A percentile compares a stretch with the other conserved stretches of the same genome.
Evolutionary conservation across 2,329 filamentous ascomycete species (phyloP).

Genomic region (Pseudocercospora vitis): DNA sequence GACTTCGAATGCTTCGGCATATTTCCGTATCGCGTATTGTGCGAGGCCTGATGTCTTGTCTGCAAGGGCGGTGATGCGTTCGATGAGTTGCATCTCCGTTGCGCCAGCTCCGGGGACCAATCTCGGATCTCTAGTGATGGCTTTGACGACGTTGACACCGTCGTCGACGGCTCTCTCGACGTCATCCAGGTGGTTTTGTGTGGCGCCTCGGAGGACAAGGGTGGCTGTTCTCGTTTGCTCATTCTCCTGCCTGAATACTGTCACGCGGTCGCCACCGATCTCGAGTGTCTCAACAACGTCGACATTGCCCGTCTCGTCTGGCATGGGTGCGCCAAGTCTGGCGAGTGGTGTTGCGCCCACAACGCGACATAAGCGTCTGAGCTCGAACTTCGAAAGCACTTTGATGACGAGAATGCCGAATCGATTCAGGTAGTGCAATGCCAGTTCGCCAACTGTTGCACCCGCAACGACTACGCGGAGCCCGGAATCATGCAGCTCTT

Average conservation of each 20-base stretch:
- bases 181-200: constrained; percentile 96
- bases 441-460: constrained; percentile 90
- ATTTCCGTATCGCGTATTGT: constrained; percentile 97
- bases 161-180: constrained; percentile 96
- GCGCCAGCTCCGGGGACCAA: constrained; percentile 93
- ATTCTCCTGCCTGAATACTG: constrained; percentile 95
- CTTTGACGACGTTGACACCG: constrained; percentile 97
- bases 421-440: constrained; percentile 96
- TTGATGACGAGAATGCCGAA: constrained; percentile 96
- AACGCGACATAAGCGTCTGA: constrained; percentile 90
- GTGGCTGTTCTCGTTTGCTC: constrained; percentile 91
- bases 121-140: constrained; percentile 88
- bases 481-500: constrained; percentile 93
- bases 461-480: constrained; percentile 89
- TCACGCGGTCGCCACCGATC: constrained; percentile 96
- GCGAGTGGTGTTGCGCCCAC: constrained; percentile 96
- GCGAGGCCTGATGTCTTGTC: constrained; percentile 90
- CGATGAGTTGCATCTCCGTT: constrained; percentile 89
- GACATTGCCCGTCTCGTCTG: constrained; percentile 96
- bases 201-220: constrained; percentile 89
- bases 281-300: constrained; percentile 96
- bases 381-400: constrained; percentile 96
- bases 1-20: constrained; percentile 95
- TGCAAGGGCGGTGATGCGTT: constrained; percentile 84
- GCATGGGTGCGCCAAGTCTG: constrained; percentile 94